Conservation (phyloP, 352 stramenopile species). For the Pseudoperonospora humuli region DNA sequence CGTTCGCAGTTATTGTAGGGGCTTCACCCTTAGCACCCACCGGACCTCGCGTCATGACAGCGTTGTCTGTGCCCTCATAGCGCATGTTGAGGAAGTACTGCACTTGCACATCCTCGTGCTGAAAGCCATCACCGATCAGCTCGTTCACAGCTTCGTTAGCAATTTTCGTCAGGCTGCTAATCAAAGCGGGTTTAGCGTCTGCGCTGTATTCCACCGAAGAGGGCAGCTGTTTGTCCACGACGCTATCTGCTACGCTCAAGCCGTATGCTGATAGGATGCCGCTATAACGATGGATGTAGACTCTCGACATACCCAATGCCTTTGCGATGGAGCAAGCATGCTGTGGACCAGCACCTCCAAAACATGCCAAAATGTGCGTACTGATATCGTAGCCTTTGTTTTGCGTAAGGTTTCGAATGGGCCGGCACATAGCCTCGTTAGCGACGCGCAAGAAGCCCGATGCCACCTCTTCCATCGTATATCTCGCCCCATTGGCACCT, state of each 20-base stretch:
- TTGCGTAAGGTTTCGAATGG: constrained; percentile 97
- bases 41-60: constrained; percentile 90
- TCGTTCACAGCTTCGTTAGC: constrained; percentile 59
- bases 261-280: constrained; percentile 98
- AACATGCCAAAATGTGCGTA: constrained; percentile 94
- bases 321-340: constrained; percentile 96
- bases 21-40: constrained; percentile 33
- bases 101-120: constrained; percentile 85
- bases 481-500: constrained; percentile 42
- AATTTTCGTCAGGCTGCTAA: constrained; percentile 41
- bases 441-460: constrained; percentile 97
- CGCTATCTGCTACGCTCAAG: constrained; percentile 94
- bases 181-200: constrained; percentile 39
- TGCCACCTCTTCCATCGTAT: constrained; percentile 91
- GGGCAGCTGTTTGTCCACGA: constrained; percentile 95
- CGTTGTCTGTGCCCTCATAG: constrained; percentile 97
- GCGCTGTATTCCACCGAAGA: constrained; percentile 56
- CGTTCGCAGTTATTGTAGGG: constrained; percentile 18
- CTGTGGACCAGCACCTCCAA: constrained; percentile 97
- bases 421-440: constrained; percentile 99
- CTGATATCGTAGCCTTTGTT: constrained; percentile 98
- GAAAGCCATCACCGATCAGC: constrained; percentile 75
- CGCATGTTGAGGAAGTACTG: constrained; percentile 97
- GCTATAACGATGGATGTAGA: constrained; percentile 98
- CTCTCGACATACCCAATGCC: constrained; percentile 93